These are phyloP conservation scores for Adenanthera pavonina DNA, from an alignment of 306 rosid genomes.

Conservation along the genomic window DNA sequence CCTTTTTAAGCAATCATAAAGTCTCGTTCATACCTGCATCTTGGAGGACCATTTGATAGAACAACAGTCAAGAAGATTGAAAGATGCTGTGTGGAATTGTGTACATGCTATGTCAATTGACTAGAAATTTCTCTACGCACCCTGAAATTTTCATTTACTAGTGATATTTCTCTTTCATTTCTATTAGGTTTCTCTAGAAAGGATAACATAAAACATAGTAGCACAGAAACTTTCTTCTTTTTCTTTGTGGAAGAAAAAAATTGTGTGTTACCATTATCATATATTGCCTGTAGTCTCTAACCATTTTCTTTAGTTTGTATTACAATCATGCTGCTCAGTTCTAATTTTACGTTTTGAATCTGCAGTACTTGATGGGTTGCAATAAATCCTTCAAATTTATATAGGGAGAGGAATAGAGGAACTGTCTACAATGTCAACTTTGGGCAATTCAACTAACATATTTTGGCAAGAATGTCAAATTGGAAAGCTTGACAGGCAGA, in stretches of 20 bases:
- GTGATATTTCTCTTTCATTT: neutral
- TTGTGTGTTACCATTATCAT: neutral
- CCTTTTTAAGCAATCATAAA: slow-evolving; percentile 33
- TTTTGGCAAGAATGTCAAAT: slow-evolving; percentile 85
- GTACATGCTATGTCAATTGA: neutral
- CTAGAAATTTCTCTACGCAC: neutral
- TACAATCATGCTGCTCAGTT: slow-evolving; percentile 7
- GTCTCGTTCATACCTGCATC: neutral
- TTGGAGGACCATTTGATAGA: neutral
- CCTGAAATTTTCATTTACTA: neutral
- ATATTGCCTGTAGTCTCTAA: neutral
- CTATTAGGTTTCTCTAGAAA: neutral
- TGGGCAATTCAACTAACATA: slow-evolving; percentile 73
- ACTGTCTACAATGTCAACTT: slow-evolving; percentile 60
- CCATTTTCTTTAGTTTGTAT: neutral
- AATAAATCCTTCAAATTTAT: slow-evolving; percentile 38
- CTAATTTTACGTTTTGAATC: slow-evolving; percentile 20
- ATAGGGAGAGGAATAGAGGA: slow-evolving; percentile 37
- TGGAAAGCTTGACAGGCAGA: slow-evolving; percentile 76
- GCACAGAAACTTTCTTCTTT: neutral
- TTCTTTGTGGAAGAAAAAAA: neutral
- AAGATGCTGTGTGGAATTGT: neutral
- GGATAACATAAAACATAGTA: neutral
- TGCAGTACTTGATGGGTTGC: slow-evolving; percentile 39
- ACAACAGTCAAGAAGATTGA: neutral